Conservation (phyloP, 805 yeast genomes). For the Candida vartiovaarae region DNA sequence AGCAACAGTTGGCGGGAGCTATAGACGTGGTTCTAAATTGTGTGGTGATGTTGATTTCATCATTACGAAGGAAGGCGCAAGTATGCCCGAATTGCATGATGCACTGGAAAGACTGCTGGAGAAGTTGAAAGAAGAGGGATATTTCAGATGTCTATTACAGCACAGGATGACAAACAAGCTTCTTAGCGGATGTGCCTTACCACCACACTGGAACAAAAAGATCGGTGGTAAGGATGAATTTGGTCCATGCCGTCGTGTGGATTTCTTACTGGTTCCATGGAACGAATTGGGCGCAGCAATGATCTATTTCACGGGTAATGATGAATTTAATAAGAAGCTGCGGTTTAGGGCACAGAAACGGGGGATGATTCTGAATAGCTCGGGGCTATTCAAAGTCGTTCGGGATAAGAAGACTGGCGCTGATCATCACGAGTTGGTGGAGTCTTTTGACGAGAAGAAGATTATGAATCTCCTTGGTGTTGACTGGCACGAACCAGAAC, state of each 20-base stretch:
- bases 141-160: constrained; percentile 21
- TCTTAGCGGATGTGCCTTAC: constrained; percentile 31
- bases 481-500: constrained; percentile 23
- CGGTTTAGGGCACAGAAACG: constrained; percentile 35
- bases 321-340: constrained; percentile 40
- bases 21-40: constrained; percentile 37
- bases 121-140: constrained; percentile 22
- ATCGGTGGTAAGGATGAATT: constrained; percentile 26
- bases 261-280: constrained; percentile 42
- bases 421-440: constrained; percentile 26
- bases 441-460: constrained; percentile 34
- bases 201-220: constrained; percentile 14
- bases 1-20: constrained; percentile 42
- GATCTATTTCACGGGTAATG: constrained; percentile 50
- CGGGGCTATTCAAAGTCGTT: constrained; percentile 33
- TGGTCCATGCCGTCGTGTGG: constrained; percentile 44
- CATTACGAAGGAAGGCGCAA: constrained; percentile 30
- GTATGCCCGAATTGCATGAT: constrained; percentile 17
- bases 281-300: constrained; percentile 38
- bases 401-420: constrained; percentile 5
- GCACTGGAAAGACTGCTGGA: constrained; percentile 20
- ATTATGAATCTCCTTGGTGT: constrained; percentile 41
- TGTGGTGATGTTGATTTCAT: constrained; percentile 52
- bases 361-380: constrained; percentile 32
- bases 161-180: constrained; percentile 21